Conservation (phyloP, 441 rosid genomes). For the Populus tomentosa region DNA sequence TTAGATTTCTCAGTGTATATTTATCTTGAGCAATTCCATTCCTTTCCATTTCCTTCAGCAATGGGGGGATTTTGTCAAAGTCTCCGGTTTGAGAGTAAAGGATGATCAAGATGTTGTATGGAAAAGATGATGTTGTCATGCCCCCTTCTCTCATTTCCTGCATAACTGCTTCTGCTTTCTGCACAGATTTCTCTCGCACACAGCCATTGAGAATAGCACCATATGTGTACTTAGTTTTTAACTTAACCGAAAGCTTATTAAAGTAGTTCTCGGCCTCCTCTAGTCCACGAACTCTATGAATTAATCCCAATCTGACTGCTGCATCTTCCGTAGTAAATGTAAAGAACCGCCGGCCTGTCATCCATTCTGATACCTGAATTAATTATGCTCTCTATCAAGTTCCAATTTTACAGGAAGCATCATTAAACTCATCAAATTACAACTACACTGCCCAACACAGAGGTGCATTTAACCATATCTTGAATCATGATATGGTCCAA, state of each 20-base stretch:
- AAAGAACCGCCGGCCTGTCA: slow-evolving; percentile 6
- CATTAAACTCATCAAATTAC: not conserved
- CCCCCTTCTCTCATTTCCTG: slow-evolving; percentile 32
- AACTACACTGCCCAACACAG: not conserved
- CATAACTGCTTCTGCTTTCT: slow-evolving; percentile 34
- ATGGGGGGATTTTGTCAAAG: slow-evolving; percentile 26
- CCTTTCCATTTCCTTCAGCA: slow-evolving; percentile 34
- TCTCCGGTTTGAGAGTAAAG: slow-evolving; percentile 21
- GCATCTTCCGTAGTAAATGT: slow-evolving; percentile 8
- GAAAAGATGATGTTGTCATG: slow-evolving; percentile 8
- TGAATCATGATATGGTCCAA: not conserved
- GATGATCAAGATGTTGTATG: slow-evolving; percentile 29
- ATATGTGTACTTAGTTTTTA: slow-evolving; percentile 21
- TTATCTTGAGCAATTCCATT: slow-evolving; percentile 16
- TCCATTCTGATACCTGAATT: slow-evolving; percentile 27
- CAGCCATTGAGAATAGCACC: slow-evolving; percentile 30
- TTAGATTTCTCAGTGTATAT: slow-evolving; percentile 12
- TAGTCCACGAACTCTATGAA: slow-evolving; percentile 23
- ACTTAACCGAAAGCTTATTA: slow-evolving; percentile 9
- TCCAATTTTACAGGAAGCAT: not conserved
- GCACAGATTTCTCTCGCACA: slow-evolving; percentile 11
- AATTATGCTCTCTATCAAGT: not conserved
- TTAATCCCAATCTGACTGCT: slow-evolving; percentile 17
- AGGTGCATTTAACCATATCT: not conserved
- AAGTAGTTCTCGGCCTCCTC: slow-evolving; percentile 21